A percentile compares a stretch with the other conserved stretches of the same genome.
phyloP scores from a whole-genome alignment of 306 rosid species.

The Sesbania bispinosa region DNA sequence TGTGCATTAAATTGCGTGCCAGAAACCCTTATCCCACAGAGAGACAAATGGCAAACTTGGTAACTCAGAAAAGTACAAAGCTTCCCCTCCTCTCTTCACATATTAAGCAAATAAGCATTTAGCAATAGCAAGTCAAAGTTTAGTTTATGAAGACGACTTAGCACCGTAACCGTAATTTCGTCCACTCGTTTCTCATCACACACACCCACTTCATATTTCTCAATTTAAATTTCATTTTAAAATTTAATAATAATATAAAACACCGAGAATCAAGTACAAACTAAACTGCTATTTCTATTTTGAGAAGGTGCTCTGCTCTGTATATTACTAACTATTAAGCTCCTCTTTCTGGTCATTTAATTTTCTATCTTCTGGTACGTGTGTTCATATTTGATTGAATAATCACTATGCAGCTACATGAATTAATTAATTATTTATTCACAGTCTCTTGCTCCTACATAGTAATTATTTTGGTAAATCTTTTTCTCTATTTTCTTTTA shows the following conservation, averaged over 20 bases:
- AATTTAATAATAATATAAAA: slow-evolving; percentile 1
- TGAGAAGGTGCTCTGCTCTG: slow-evolving; percentile 20
- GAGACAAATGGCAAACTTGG: slow-evolving; percentile 14
- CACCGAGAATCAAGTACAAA: background rate
- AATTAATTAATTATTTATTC: too few relatives aligned
- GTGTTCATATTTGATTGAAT: background rate
- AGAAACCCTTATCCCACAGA: background rate
- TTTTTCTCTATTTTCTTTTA: too few relatives aligned
- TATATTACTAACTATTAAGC: slow-evolving; percentile 14
- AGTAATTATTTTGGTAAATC: too few relatives aligned
- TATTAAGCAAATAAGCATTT: background rate
- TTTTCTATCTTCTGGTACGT: slow-evolving; percentile 37
- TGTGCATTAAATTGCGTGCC: slow-evolving; percentile 40
- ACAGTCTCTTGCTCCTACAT: background rate
- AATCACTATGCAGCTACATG: background rate
- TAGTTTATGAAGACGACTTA: slow-evolving; percentile 17
- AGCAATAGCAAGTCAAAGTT: slow-evolving; percentile 31
- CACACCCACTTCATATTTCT: slow-evolving; percentile 8
- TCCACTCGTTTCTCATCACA: slow-evolving; percentile 77
- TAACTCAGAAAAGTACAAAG: background rate
- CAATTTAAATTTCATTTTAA: background rate
- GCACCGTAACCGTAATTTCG: slow-evolving; percentile 42
- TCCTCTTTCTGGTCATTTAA: slow-evolving; percentile 12
- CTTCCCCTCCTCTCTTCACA: background rate
- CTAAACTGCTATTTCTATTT: slow-evolving; percentile 35